Conservation (phyloP, 805 yeast genomes). For the Barnettozyma pratensis region DNA sequence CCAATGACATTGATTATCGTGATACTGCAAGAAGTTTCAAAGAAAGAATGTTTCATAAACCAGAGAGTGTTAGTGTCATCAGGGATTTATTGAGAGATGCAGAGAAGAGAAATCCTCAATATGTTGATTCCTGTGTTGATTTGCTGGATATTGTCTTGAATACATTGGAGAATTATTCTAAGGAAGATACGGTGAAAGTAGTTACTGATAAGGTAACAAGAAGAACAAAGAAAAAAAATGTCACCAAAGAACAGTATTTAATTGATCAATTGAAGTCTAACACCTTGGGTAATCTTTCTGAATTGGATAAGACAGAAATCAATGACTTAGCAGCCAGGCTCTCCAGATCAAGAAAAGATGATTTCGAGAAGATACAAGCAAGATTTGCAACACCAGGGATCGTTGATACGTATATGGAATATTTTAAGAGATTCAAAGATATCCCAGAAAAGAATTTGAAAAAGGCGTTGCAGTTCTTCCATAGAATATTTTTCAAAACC, state of each 20-base stretch:
- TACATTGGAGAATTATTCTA: conserved; percentile 60
- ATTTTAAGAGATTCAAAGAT: conserved; percentile 57
- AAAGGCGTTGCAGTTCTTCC: conserved; percentile 63
- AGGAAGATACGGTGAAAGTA: conserved; percentile 45
- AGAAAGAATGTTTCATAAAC: conserved; percentile 66
- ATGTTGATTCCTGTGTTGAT: conserved; percentile 55
- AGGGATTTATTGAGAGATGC: conserved; percentile 60
- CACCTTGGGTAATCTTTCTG: conserved; percentile 27
- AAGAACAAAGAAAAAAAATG: conserved; percentile 20
- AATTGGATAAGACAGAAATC: conserved; percentile 23
- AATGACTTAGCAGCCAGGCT: conserved; percentile 26
- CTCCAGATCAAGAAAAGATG: conserved; percentile 34
- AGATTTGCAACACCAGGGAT: conserved; percentile 53
- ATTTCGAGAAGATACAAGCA: conserved; percentile 36
- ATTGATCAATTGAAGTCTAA: conserved; percentile 23
- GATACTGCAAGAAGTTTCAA: conserved; percentile 55
- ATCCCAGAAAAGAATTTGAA: conserved; percentile 55
- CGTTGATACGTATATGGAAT: conserved; percentile 60
- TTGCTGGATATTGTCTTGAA: conserved; percentile 61
- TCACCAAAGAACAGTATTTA: conserved; percentile 25
- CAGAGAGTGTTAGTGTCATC: conserved; percentile 50
- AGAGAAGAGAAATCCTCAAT: conserved; percentile 55
- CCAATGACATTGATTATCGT: conserved; percentile 39
- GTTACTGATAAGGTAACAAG: conserved; percentile 41
- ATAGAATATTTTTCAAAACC: conserved; percentile 59